phyloP scores from a whole-genome alignment of 75 land plant genomes.

The Selaginella moellendorffii region DNA sequence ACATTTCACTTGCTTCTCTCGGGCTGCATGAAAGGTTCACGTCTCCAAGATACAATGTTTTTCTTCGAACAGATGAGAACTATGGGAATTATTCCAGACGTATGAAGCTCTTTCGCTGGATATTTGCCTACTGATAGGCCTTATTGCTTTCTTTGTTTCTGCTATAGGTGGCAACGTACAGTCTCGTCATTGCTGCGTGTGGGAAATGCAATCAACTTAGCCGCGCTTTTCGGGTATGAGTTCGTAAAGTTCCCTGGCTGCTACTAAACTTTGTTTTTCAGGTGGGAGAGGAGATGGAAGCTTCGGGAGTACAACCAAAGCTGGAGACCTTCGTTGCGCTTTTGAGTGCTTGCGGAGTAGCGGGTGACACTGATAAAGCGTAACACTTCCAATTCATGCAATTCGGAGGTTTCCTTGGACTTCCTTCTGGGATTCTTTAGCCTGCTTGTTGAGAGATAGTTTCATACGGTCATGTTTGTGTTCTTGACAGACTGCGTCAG shows the following conservation, averaged over 20 bases:
- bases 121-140: background rate
- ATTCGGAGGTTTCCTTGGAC: background rate
- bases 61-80: slow-evolving; percentile 84
- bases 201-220: slow-evolving; percentile 64
- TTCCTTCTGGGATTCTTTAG: background rate
- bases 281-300: slow-evolving; percentile 87
- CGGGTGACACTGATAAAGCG: slow-evolving; percentile 68
- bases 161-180: slow-evolving; percentile 59
- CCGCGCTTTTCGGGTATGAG: slow-evolving; percentile 58
- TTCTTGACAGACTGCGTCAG: too few relatives aligned
- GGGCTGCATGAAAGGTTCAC: slow-evolving; percentile 73
- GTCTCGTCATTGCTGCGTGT: slow-evolving; percentile 65
- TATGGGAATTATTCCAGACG: slow-evolving; percentile 81
- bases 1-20: slow-evolving; percentile 49
- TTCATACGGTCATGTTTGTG: too few relatives aligned
- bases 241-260: too few relatives aligned
- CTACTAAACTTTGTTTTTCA: slow-evolving; percentile 15
- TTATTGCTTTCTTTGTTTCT: too few relatives aligned
- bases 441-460: too few relatives aligned
- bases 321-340: slow-evolving; percentile 71
- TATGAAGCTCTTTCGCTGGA: slow-evolving; percentile 18
- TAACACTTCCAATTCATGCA: slow-evolving; percentile 13
- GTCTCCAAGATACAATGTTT: slow-evolving; percentile 72
- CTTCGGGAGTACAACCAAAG: slow-evolving; percentile 47
- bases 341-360: slow-evolving; percentile 61